A percentile compares a stretch with the other conserved stretches of the same genome.
phyloP scores from a whole-genome alignment of 2,329 filamentous ascomycete species.

The Talaromyces islandicus region DNA sequence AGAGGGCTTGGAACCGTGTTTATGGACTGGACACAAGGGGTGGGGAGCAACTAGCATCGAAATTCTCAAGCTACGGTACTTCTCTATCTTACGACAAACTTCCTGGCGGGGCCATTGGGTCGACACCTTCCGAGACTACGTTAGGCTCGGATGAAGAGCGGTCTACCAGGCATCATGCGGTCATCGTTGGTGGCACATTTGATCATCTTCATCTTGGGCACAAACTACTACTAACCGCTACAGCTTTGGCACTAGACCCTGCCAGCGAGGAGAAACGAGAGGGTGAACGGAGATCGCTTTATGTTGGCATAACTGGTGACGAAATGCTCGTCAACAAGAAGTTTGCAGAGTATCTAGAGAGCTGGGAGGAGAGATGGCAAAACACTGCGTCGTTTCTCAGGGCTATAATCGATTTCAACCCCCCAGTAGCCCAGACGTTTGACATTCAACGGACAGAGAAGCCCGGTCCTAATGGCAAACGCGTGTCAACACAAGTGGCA shows the following conservation, averaged over 20 bases:
- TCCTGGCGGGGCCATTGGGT: constrained; percentile 16
- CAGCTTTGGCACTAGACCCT: constrained; percentile 62
- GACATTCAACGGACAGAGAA: constrained; percentile 26
- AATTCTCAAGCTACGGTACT: constrained; percentile 22
- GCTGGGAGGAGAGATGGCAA: constrained; percentile 69
- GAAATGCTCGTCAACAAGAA: constrained; percentile 84
- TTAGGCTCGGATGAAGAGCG: constrained; percentile 17
- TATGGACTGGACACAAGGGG: constrained; percentile 24
- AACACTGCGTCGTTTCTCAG: constrained; percentile 66
- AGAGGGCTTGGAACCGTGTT: constrained; percentile 24
- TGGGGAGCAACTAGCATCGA: constrained; percentile 21
- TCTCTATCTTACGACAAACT: constrained; percentile 15
- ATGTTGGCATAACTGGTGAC: constrained; percentile 84
- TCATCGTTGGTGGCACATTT: constrained; percentile 88
- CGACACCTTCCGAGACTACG: constrained; percentile 16
- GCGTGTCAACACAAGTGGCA: constrained; percentile 45
- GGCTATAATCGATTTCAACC: constrained; percentile 54
- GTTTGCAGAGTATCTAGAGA: constrained; percentile 71
- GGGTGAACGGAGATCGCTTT: constrained; percentile 50
- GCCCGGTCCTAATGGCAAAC: constrained; percentile 34
- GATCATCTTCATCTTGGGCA: constrained; percentile 94
- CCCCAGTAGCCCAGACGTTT: constrained; percentile 33
- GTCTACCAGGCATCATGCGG: constrained; percentile 47
- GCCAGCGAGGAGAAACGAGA: constrained; percentile 26
- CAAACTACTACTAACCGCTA: constrained; percentile 91